These are phyloP conservation scores for Panellus pusillus DNA, from an alignment of 768 basidiomycete genomes.

Conservation along the genomic window DNA sequence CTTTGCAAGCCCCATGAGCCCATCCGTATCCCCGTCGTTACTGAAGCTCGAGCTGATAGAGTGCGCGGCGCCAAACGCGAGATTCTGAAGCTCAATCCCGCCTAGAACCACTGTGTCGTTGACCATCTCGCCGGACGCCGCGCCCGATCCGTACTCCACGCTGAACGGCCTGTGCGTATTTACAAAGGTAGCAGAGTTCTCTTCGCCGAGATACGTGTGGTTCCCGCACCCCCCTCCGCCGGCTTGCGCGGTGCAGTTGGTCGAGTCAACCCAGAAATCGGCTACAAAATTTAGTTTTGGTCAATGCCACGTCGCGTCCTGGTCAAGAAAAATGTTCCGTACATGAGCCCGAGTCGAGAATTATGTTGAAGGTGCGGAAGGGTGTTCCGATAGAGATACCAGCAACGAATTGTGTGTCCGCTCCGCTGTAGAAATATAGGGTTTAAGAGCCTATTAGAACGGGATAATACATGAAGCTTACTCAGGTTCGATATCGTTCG, in stretches of 20 bases:
- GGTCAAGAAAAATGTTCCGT: background rate
- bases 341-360: slow-evolving; percentile 55
- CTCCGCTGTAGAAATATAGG: slow-evolving; percentile 1
- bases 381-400: slow-evolving; percentile 47
- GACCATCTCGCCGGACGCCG: slow-evolving; percentile 52
- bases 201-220: slow-evolving; percentile 11
- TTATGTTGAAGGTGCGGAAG: slow-evolving; percentile 33
- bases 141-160: slow-evolving; percentile 14
- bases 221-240: slow-evolving; percentile 26
- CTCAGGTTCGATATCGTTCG: slow-evolving; percentile 6
- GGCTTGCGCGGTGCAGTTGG: slow-evolving; percentile 39
- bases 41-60: slow-evolving; percentile 20
- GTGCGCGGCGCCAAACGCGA: slow-evolving; percentile 62
- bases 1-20: slow-evolving; percentile 52
- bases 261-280: slow-evolving; percentile 59
- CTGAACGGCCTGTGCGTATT: slow-evolving; percentile 1
- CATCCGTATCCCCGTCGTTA: slow-evolving; percentile 44
- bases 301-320: background rate
- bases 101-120: slow-evolving; percentile 59
- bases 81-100: slow-evolving; percentile 49
- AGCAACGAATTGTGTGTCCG: slow-evolving; percentile 22
- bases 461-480: background rate
- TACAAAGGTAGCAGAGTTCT: slow-evolving; percentile 11
- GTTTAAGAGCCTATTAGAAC: background rate
- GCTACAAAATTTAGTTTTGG: slow-evolving; percentile 24